Percentiles rank a stretch among this genome's conserved stretches.
phyloP scores from a whole-genome alignment of 208 protist genomes.

The Porcisia deanei region DNA sequence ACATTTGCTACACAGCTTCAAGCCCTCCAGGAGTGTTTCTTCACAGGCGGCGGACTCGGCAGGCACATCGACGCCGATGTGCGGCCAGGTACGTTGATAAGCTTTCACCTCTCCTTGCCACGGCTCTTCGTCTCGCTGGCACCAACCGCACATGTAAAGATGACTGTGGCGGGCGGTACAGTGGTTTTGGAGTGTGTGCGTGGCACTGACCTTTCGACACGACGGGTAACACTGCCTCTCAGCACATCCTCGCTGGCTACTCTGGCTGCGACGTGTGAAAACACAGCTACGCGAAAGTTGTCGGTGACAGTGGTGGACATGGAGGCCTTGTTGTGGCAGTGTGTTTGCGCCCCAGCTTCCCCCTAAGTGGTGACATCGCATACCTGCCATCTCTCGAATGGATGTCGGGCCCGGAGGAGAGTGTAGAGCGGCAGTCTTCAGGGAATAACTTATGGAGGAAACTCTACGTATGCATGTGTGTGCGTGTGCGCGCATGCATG shows the following conservation, averaged over 20 bases:
- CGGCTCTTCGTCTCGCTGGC: constrained; percentile 2
- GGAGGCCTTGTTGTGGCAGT: constrained; percentile 51
- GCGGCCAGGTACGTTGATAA: constrained; percentile 61
- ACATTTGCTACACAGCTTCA: constrained; percentile 51
- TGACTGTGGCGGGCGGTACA: constrained; percentile 35
- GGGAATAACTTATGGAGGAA: no score
- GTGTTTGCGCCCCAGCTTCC: not conserved
- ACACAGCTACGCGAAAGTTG: not conserved
- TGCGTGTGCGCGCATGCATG: no score
- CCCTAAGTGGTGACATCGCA: not conserved
- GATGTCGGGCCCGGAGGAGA: not conserved
- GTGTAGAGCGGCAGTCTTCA: not conserved
- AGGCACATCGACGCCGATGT: constrained; percentile 47
- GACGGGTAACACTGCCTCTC: constrained; percentile 22
- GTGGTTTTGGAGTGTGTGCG: constrained; percentile 50
- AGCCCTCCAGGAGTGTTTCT: constrained; percentile 41
- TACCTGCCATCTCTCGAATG: not conserved
- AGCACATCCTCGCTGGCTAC: constrained; percentile 7
- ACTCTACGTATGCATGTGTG: no score
- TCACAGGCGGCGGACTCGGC: constrained; percentile 44
- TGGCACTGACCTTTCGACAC: constrained; percentile 30
- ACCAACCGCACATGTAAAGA: constrained; percentile 35
- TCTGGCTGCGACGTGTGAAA: not conserved
- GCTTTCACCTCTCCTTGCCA: constrained; percentile 36
- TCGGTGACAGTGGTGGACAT: constrained; percentile 39